phyloP scores from a whole-genome alignment of 78 protist genomes.

The Andalucia godoyi region DNA sequence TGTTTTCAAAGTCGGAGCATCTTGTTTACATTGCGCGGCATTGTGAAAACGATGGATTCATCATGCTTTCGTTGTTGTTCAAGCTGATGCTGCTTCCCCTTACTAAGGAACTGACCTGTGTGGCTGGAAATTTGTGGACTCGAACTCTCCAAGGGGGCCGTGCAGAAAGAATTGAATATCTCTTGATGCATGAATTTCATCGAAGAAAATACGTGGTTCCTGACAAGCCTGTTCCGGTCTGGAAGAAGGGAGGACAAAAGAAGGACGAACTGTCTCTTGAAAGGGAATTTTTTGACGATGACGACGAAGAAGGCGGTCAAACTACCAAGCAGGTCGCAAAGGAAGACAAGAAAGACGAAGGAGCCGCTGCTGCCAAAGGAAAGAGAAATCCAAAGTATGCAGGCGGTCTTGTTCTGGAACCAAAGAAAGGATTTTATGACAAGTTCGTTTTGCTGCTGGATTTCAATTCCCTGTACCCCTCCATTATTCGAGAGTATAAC shows the following conservation, averaged over 20 bases:
- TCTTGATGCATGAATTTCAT: constrained; percentile 86
- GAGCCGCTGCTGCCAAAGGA: neutral
- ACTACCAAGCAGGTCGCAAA: neutral
- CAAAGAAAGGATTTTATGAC: constrained; percentile 88
- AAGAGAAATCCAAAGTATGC: constrained; percentile 40
- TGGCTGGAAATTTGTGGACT: constrained; percentile 80
- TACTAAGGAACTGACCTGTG: constrained; percentile 77
- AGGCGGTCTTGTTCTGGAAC: constrained; percentile 92
- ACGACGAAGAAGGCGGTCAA: neutral
- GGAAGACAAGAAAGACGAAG: constrained; percentile 1
- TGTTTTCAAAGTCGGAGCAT: neutral
- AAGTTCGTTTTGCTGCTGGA: constrained; percentile 88
- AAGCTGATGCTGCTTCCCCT: constrained; percentile 74
- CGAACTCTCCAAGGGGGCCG: constrained; percentile 71
- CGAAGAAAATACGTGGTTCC: constrained; percentile 60
- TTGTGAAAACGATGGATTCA: constrained; percentile 53
- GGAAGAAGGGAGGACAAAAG: neutral
- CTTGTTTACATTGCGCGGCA: neutral
- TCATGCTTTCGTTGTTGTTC: constrained; percentile 45
- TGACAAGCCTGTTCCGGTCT: constrained; percentile 36
- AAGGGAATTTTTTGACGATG: neutral
- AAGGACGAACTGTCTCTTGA: neutral
- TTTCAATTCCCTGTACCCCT: constrained; percentile 98
- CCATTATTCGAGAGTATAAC: constrained; percentile 94
- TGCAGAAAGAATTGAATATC: constrained; percentile 93